phyloP scores from a whole-genome alignment of 169 alveolate genomes.

The Theileria parva region DNA sequence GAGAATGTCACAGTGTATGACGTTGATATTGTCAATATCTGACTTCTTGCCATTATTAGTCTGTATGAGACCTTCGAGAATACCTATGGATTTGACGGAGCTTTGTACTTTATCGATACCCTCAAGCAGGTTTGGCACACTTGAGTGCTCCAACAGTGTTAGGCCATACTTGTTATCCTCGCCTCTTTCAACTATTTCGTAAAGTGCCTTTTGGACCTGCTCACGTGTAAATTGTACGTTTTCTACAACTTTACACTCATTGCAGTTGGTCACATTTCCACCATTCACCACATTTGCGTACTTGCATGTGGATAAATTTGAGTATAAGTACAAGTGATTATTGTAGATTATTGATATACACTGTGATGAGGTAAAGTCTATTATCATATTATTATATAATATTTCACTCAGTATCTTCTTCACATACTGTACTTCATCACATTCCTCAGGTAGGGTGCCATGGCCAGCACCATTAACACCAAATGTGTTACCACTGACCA shows the following conservation, averaged over 20 bases:
- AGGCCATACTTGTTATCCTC: constrained; percentile 40
- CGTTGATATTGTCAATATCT: neutral
- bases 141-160: constrained; percentile 42
- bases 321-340: constrained; percentile 15
- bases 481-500: no score
- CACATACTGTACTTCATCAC: neutral
- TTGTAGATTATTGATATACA: constrained; percentile 18
- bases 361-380: constrained; percentile 24
- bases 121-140: neutral
- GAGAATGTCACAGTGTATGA: neutral
- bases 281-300: neutral
- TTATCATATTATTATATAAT: neutral
- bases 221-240: neutral
- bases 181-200: constrained; percentile 35
- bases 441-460: neutral
- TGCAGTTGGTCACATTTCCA: constrained; percentile 21
- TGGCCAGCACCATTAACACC: neutral
- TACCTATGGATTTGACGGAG: constrained; percentile 42
- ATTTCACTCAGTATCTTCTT: neutral
- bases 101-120: constrained; percentile 41
- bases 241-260: constrained; percentile 19
- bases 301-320: constrained; percentile 18
- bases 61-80: constrained; percentile 50
- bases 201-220: constrained; percentile 17
- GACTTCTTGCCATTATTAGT: neutral